These are phyloP conservation scores for Parsonsia alboflavescens DNA, from an alignment of 257 asterid genomes.

Conservation along the genomic window DNA sequence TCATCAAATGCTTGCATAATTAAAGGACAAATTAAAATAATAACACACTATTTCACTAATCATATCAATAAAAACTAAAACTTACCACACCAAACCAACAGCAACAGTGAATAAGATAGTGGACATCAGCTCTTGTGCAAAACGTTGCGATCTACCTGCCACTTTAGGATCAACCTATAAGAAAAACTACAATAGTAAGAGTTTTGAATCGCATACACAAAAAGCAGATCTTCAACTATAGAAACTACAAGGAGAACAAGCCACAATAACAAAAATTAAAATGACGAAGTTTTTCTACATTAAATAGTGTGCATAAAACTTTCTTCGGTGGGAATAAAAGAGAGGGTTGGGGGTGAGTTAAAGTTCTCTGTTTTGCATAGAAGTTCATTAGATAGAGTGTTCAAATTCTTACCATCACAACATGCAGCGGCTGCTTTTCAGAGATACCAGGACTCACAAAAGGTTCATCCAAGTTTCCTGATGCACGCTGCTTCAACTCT, in stretches of 20 bases:
- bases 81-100: conserved; percentile 84
- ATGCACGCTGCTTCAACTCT: conserved; percentile 85
- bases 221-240: background rate
- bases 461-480: conserved; percentile 69
- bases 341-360: background rate
- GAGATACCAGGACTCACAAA: conserved; percentile 80
- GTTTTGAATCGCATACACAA: background rate
- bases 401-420: conserved; percentile 71
- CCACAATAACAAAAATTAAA: background rate
- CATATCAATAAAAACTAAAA: background rate
- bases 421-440: conserved; percentile 87
- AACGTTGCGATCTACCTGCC: conserved; percentile 63
- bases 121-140: conserved; percentile 72
- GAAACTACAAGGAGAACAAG: conserved; percentile 10
- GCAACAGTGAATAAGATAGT: conserved; percentile 76
- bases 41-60: background rate
- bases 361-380: background rate
- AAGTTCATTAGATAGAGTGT: background rate
- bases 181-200: conserved; percentile 6
- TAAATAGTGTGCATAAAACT: background rate
- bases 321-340: background rate
- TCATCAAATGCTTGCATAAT: background rate
- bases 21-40: conserved; percentile 1
- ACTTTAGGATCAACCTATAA: conserved; percentile 80
- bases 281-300: background rate